Conservation (phyloP, 176 grass and related monocot genomes). For the Echinochloa phyllopogon region DNA sequence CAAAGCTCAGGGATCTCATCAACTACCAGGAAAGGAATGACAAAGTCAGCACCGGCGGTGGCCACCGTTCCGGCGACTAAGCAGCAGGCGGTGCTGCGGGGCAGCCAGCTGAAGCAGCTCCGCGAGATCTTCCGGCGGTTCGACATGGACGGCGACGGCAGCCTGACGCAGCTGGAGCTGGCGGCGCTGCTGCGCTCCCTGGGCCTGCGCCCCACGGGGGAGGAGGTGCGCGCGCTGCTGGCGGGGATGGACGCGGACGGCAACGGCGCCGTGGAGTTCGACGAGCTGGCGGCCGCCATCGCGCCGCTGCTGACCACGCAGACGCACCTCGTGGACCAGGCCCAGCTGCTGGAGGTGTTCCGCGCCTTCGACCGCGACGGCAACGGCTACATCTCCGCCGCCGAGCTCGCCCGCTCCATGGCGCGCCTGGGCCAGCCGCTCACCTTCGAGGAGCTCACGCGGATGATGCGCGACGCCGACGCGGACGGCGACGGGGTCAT, state of each 20-base stretch:
- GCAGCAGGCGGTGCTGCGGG: not conserved
- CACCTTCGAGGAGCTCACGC: constrained; percentile 69
- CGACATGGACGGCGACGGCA: constrained; percentile 82
- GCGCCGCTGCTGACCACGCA: constrained; percentile 72
- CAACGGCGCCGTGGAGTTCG: constrained; percentile 76
- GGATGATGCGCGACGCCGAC: constrained; percentile 79
- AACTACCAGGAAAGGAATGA: not conserved
- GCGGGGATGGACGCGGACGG: constrained; percentile 71
- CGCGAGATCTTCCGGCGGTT: constrained; percentile 73
- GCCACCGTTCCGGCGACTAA: not conserved
- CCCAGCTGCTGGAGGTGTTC: constrained; percentile 78
- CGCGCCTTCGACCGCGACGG: constrained; percentile 72
- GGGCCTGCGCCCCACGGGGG: constrained; percentile 68
- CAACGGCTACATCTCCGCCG: constrained; percentile 74
- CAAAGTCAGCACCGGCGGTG: constrained; percentile 9
- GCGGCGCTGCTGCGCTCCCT: constrained; percentile 69
- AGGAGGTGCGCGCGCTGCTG: constrained; percentile 67
- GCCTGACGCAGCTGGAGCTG: constrained; percentile 79
- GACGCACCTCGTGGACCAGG: constrained; percentile 65
- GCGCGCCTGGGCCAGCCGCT: constrained; percentile 68
- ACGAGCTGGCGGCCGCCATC: constrained; percentile 71
- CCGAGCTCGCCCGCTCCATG: constrained; percentile 79
- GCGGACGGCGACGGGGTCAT: constrained; percentile 75
- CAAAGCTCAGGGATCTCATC: not conserved
- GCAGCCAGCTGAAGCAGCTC: constrained; percentile 83